phyloP scores from a whole-genome alignment of 352 stramenopile species.

The Globisporangium parvum region DNA sequence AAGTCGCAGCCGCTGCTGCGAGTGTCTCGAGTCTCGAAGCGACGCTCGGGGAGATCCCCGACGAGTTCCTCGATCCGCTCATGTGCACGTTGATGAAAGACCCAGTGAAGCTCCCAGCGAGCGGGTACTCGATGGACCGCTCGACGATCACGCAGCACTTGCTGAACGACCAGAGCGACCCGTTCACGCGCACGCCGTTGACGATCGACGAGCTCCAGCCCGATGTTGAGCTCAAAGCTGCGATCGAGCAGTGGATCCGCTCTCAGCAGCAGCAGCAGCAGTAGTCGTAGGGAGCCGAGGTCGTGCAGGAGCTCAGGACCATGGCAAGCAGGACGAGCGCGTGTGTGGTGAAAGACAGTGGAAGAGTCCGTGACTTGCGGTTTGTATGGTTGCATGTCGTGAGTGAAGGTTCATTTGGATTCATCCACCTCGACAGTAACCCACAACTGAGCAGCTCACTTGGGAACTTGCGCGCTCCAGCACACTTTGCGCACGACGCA shows the following conservation, averaged over 20 bases:
- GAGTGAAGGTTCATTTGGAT: background rate
- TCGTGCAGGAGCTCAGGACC: background rate
- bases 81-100: conserved; percentile 96
- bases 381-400: background rate
- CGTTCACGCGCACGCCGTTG: conserved; percentile 94
- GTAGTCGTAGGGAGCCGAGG: background rate
- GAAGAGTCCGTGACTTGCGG: background rate
- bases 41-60: conserved; percentile 89
- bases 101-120: conserved; percentile 90
- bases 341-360: background rate
- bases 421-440: background rate
- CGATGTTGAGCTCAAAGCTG: conserved; percentile 53
- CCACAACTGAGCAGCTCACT: background rate
- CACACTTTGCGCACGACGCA: background rate
- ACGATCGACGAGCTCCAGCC: conserved; percentile 55
- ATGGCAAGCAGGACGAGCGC: too few species aligned
- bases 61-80: conserved; percentile 96
- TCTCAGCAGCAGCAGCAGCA: conserved; percentile 28
- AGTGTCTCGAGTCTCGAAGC: conserved; percentile 59
- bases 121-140: conserved; percentile 89
- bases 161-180: conserved; percentile 95
- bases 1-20: conserved; percentile 43
- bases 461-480: background rate
- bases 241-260: conserved; percentile 59
- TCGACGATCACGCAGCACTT: conserved; percentile 95